Conservation (phyloP, 2,329 filamentous ascomycete species). For the Phoma sp. region DNA sequence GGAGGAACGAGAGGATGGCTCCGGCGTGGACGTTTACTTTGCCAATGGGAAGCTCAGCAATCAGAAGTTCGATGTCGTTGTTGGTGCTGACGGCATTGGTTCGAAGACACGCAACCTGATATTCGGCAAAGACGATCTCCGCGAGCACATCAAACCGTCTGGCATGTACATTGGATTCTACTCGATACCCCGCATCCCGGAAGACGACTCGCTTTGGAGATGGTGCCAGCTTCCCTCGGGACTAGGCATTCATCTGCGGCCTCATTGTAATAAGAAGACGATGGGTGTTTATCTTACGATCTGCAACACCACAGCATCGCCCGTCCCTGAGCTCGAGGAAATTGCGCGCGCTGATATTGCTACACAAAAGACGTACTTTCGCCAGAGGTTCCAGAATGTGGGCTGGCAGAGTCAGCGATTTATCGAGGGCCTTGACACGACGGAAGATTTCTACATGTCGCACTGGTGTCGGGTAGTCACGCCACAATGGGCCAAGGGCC, state of each 20-base stretch:
- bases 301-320: slow-evolving; percentile 20
- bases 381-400: slow-evolving; percentile 44
- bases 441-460: slow-evolving; percentile 27
- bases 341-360: slow-evolving; percentile 39
- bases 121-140: slow-evolving; percentile 27
- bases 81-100: slow-evolving; percentile 39
- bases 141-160: slow-evolving; percentile 29
- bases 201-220: slow-evolving; percentile 31
- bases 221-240: slow-evolving; percentile 38
- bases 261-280: slow-evolving; percentile 35
- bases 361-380: slow-evolving; percentile 53
- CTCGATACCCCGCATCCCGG: slow-evolving; percentile 32
- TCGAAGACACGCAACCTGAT: slow-evolving; percentile 36
- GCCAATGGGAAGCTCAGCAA: slow-evolving; percentile 23
- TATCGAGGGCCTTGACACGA: slow-evolving; percentile 50
- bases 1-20: slow-evolving; percentile 25
- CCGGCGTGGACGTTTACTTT: slow-evolving; percentile 33
- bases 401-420: slow-evolving; percentile 58
- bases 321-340: slow-evolving; percentile 24
- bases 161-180: slow-evolving; percentile 43
- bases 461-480: slow-evolving; percentile 55
- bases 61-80: slow-evolving; percentile 40
- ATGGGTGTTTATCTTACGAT: slow-evolving; percentile 39
- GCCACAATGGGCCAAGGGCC: slow-evolving; percentile 54
- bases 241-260: slow-evolving; percentile 32